Evolutionary conservation across 306 rosid species (phyloP), one percentile per base, ranked within the genome.

Genomic region (Cercis canadensis): DNA sequence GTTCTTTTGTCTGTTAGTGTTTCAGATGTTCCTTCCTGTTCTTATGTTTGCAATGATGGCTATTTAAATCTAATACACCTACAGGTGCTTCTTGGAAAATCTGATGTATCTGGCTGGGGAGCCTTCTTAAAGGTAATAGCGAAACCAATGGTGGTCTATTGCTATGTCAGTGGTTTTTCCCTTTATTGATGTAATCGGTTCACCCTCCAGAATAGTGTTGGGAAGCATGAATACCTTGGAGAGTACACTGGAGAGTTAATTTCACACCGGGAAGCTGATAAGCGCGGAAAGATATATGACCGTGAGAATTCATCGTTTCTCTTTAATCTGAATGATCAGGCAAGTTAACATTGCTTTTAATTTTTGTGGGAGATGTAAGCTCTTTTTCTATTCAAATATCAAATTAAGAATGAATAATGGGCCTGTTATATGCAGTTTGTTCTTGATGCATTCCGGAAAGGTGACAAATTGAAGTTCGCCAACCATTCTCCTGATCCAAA

Each of bases 61-160:
- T 55, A 66, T 36, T 69, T 69, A 68, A 32, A 45, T 75, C 29
- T 62, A 50, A 18, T 67, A 29, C 78, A 47, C 67, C 24, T 57
- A 17, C 85, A 95, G 99, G 99, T 95, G 76, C 89, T 95, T 64
- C 93, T 95, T 62, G 99, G 99, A 83, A 83, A 87, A 83, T 95
- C 99, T 77, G 96, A 95, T 76, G 81, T 95, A 67, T 95, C 99
- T 55, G 99, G 99, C 13, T 95, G 99, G 99, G 99, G 99, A 80
- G 99, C 99, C 60, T 94, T 94, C 83, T 78, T 94, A 49, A 90
- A 91, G 97, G 99, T 90, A 79, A 61, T 55, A 31, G 29, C 56
- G 17, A n/a, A 53, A 52, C 65, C 67, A 56, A 70, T 68, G 52
- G 32, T 64, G 62, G 37, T 19, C 4, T 33, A 52, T 68, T 41